A percentile compares a stretch with the other conserved stretches of the same genome.
phyloP scores from a whole-genome alignment of 1,284 basidiomycete species.

The Malassezia japonica region DNA sequence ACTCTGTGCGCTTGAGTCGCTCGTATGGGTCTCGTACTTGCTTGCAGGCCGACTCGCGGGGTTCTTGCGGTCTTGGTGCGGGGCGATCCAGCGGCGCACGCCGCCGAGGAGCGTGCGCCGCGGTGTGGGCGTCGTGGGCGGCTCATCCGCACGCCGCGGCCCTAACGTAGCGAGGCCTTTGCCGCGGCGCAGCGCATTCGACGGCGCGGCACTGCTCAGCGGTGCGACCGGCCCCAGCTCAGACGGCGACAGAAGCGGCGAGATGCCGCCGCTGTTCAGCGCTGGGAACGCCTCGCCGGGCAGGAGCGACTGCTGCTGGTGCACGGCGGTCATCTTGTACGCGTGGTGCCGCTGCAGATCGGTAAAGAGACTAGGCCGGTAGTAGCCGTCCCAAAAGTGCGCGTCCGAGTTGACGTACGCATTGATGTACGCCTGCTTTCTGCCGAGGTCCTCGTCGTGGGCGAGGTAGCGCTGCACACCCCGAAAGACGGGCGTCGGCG shows the following conservation, averaged over 20 bases:
- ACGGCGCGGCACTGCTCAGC: not conserved
- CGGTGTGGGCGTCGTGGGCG: not conserved
- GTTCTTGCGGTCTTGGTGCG: no score
- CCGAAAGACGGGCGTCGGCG: slow-evolving; percentile 3
- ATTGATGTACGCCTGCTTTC: slow-evolving; percentile 24
- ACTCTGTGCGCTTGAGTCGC: not conserved
- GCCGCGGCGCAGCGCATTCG: not conserved
- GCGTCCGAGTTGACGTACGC: slow-evolving; percentile 33
- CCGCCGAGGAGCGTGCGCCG: slow-evolving; percentile 2
- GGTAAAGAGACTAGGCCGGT: slow-evolving; percentile 44
- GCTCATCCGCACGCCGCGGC: no score
- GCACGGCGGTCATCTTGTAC: slow-evolving; percentile 47
- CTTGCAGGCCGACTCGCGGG: not conserved
- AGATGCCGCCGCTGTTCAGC: slow-evolving; percentile 1
- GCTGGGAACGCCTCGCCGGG: slow-evolving; percentile 1
- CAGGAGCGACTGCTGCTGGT: slow-evolving; percentile 17
- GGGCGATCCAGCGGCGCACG: slow-evolving; percentile 16
- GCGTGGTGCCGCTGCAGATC: slow-evolving; percentile 45
- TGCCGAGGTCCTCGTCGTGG: slow-evolving; percentile 13
- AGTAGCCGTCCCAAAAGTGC: slow-evolving; percentile 46
- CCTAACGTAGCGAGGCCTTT: no score
- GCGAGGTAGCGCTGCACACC: not conserved
- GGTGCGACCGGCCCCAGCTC: not conserved
- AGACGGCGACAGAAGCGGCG: not conserved
- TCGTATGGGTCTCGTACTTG: not conserved